Percentiles rank a stretch among this genome's conserved stretches.
phyloP scores from a whole-genome alignment of 768 basidiomycete genomes.

The Mycena filopes region DNA sequence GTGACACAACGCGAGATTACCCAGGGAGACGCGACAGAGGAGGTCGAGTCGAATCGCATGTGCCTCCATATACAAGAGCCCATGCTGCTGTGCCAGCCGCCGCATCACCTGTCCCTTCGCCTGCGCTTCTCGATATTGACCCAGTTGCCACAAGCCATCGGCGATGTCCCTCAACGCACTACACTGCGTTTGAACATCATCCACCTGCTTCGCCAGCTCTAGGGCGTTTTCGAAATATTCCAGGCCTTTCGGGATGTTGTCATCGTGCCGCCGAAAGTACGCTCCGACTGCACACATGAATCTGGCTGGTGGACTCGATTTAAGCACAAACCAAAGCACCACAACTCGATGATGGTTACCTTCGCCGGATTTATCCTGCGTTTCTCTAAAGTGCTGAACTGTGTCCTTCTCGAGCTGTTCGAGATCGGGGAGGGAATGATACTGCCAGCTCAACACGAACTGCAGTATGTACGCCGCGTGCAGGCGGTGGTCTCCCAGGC shows the following conservation, averaged over 20 bases:
- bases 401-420: slow-evolving; percentile 4
- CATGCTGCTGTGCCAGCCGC: slow-evolving; percentile 14
- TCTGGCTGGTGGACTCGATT: background rate
- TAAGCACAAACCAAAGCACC: background rate
- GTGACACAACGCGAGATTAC: slow-evolving; percentile 4
- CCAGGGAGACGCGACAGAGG: slow-evolving; percentile 8
- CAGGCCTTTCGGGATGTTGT: slow-evolving; percentile 15
- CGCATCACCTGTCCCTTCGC: background rate
- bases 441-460: slow-evolving; percentile 8
- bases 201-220: background rate
- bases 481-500: slow-evolving; percentile 4
- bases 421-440: slow-evolving; percentile 13
- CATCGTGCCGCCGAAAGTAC: slow-evolving; percentile 19
- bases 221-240: slow-evolving; percentile 9
- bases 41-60: slow-evolving; percentile 18
- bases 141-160: slow-evolving; percentile 14
- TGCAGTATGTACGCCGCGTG: slow-evolving; percentile 6
- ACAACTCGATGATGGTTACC: too few relatives aligned
- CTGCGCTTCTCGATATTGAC: slow-evolving; percentile 18
- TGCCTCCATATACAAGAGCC: slow-evolving; percentile 13
- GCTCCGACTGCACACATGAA: slow-evolving; percentile 1
- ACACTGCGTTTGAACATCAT: slow-evolving; percentile 9
- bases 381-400: slow-evolving; percentile 5
- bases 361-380: slow-evolving; percentile 12
- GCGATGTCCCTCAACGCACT: slow-evolving; percentile 7